Conservation (phyloP, 1,284 basidiomycete species). For the Heterobasidion irregulare region DNA sequence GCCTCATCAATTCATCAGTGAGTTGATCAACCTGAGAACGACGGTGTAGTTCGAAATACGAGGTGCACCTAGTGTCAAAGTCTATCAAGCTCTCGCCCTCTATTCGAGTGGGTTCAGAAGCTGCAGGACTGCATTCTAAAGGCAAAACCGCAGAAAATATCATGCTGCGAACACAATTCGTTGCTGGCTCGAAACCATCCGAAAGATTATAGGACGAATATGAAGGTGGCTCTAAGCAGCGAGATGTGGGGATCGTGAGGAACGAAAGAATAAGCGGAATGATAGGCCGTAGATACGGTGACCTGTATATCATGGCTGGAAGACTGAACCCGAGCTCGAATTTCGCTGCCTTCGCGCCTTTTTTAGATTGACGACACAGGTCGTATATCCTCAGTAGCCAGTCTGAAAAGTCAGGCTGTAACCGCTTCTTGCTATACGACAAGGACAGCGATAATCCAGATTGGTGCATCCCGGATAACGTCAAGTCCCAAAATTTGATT, state of each 20-base stretch:
- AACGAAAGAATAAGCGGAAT: not conserved
- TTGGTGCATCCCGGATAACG: not conserved
- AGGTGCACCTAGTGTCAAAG: not conserved
- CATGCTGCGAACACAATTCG: not conserved
- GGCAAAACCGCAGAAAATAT: not conserved
- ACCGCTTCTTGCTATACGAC: conserved; percentile 6
- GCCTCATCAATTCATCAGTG: conserved; percentile 11
- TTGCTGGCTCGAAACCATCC: not conserved
- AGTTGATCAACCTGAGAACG: conserved; percentile 22
- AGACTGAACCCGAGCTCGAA: conserved; percentile 2
- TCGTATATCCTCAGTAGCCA: conserved; percentile 5
- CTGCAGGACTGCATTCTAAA: not conserved
- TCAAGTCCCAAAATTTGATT: not conserved
- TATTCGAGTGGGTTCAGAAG: not conserved
- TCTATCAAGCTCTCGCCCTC: not conserved
- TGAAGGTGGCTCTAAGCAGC: not conserved
- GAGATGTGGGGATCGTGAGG: not conserved
- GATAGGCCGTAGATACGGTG: not conserved
- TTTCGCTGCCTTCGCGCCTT: not conserved
- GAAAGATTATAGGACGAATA: not conserved
- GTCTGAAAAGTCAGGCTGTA: conserved; percentile 2
- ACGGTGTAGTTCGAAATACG: conserved; percentile 11
- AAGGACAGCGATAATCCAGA: not conserved
- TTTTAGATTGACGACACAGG: not conserved
- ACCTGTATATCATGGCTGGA: conserved; percentile 1